Base-by-base conservation (phyloP, 495 filamentous ascomycete genomes). In the Penicillium steckii region DNA sequence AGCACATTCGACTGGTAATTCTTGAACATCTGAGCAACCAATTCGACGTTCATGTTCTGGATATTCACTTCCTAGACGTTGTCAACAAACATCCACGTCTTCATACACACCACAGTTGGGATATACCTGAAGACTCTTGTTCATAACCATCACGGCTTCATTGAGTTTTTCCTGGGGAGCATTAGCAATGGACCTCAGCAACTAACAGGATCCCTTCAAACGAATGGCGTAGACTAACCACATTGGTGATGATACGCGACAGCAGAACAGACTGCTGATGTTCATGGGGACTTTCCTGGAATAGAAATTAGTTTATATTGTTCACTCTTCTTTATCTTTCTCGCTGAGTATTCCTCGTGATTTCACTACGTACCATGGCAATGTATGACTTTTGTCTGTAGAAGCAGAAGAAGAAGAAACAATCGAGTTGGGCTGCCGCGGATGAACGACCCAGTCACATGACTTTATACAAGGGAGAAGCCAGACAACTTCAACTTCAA, bases 91-190 rank as follows among this genome's bases (percentile, higher is more conserved):
- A 48, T 22, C 22, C 13, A 37, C 10, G 3, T 22, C 18, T 22
- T 48, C 10, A 33, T 8, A 18, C 29, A 10, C 15, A 27, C 8
- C 5, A 3, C 19, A 4, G 8, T 8, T 0, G 17, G 15, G 21
- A 27, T 68, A 22, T 70, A 93, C 91, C 74, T 96, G 89, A 4
- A 98, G 85, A 33, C 81, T 85, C 67, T 89, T 93, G 71, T 97
- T 98, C 79, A 97, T 81, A 6, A 88, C 84, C 72, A 95, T 85
- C 33, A 98, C 79, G 1, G 94, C 85, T 70, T 97, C 94, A 60
- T 98, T 98, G 47, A 98, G 84, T 73, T 98, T 98, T 74, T 97
- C 95, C 94, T 98, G 50, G n/a, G n/a, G n/a, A n/a, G n/a, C n/a
- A n/a, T n/a, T n/a, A n/a, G n/a, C n/a, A n/a, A n/a, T n/a, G n/a